These are phyloP conservation scores for Neonectria faginata DNA, from an alignment of 2,329 filamentous ascomycete species.

Conservation along the genomic window DNA sequence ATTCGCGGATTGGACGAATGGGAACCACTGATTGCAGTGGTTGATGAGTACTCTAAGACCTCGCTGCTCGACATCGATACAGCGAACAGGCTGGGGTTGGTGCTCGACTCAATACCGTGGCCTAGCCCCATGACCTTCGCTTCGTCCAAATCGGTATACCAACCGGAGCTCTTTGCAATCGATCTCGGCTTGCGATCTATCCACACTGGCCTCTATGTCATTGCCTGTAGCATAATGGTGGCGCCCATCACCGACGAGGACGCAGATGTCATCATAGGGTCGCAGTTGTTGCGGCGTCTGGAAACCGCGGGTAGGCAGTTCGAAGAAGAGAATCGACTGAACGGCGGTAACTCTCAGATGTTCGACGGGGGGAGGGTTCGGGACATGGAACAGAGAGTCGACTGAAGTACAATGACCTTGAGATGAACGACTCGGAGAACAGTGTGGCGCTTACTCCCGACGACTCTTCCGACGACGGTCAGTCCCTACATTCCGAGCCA, in stretches of 20 bases:
- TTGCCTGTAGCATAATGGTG: slow-evolving; percentile 7
- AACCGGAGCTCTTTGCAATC: neutral
- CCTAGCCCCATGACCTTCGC: neutral
- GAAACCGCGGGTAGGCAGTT: neutral
- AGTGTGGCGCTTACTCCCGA: neutral
- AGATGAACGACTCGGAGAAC: neutral
- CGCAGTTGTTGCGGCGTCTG: neutral
- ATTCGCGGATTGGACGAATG: slow-evolving; percentile 13
- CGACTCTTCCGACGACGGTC: no score
- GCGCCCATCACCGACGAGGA: neutral
- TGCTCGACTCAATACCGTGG: slow-evolving; percentile 12
- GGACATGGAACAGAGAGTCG: neutral
- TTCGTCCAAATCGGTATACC: neutral
- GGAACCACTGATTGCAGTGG: slow-evolving; percentile 10
- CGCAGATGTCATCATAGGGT: slow-evolving; percentile 15
- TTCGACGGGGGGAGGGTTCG: no score
- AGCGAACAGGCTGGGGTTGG: slow-evolving; percentile 7
- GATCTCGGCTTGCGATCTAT: slow-evolving; percentile 1
- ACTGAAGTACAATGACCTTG: neutral
- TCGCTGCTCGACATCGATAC: slow-evolving; percentile 12
- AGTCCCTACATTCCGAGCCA: no score
- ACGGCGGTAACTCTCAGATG: no score
- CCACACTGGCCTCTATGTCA: neutral
- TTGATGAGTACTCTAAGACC: neutral
- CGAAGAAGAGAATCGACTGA: no score